Base-by-base conservation (phyloP, 495 filamentous ascomycete genomes). In the Talaromyces liani region DNA sequence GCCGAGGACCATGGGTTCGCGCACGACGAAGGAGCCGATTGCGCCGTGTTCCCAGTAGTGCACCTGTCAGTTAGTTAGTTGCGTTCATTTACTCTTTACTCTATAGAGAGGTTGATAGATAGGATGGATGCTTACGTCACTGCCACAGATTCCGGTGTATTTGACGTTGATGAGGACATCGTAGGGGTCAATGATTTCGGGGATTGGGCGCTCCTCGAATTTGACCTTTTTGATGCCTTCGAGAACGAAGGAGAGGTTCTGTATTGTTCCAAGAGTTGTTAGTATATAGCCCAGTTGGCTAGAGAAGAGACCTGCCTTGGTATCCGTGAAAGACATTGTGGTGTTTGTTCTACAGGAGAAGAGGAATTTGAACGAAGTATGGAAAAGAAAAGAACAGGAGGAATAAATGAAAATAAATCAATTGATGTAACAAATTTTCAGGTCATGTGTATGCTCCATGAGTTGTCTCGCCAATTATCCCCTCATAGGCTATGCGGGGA, bases 201-300 rank as follows among this genome's bases (percentile, higher is more conserved):
- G 92, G 54, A 91, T 71, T 0, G 92, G 91, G 16, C 86, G 85
- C 66, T 92, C 88, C 77, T 89, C 87, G 74, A 88, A 93, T 56
- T 76, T 75, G 65, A 95, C 88, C 64, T 86, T 80, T 74, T 85
- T 82, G 65, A 86, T 78, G 62, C 88, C 87, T 74, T 91, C 84
- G 64, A 96, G 85, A 69, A 95, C 77, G 77, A 95, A 96, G 59
- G 92, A 95, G 63, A 89, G 87, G 79, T 96, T 96, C 90, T 96
- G 65, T 14, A 29, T 29, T 4, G 27, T 29, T 29, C 22, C 22
- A 24, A 24, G 22, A 8, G 34, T 4, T 34, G 29, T 58, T 58
- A 58, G 56, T 24, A 18, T 18, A 20, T 12, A 27, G 2, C 27
- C 29, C 8, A 10, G n/a, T 56, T 22, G 53, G 12, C 6, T 3